Percentiles rank a stretch among this genome's conserved stretches.
Evolutionary conservation across 2,329 filamentous ascomycete genomes (phyloP).

Genomic region (Sclerotinia glacialis): DNA sequence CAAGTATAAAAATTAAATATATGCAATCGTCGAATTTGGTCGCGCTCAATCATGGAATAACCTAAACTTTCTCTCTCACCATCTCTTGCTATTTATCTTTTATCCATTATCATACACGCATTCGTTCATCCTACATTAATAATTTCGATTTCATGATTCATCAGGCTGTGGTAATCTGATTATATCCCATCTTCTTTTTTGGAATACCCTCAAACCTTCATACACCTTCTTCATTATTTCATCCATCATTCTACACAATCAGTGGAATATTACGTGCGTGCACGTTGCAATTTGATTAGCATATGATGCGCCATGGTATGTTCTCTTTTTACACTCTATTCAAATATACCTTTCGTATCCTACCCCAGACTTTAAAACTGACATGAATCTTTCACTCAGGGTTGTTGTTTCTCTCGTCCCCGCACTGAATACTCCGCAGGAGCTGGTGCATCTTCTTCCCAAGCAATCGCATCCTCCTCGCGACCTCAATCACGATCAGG

Average conservation of each 20-base stretch:
- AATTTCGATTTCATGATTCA: background rate
- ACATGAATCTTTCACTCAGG: slow-evolving; percentile 44
- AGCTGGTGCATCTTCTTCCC: slow-evolving; percentile 46
- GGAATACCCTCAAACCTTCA: slow-evolving; percentile 8
- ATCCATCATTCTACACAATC: slow-evolving; percentile 1
- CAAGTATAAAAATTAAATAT: slow-evolving; percentile 1
- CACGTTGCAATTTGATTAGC: slow-evolving; percentile 1
- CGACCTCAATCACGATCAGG: slow-evolving; percentile 28
- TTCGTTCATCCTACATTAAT: background rate
- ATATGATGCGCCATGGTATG: slow-evolving; percentile 24
- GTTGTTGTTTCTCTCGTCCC: slow-evolving; percentile 57
- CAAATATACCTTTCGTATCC: background rate
- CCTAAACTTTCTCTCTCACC: background rate
- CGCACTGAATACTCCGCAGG: slow-evolving; percentile 51
- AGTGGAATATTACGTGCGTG: slow-evolving; percentile 17
- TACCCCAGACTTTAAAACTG: background rate
- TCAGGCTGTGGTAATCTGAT: background rate
- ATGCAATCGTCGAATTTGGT: slow-evolving; percentile 1
- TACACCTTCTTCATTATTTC: background rate
- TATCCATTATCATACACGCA: background rate
- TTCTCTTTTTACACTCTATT: background rate
- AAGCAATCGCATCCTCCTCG: slow-evolving; percentile 46
- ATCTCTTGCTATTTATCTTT: background rate
- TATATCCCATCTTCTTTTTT: background rate
- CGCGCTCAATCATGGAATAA: slow-evolving; percentile 3